A percentile compares a stretch with the other conserved stretches of the same genome.
Evolutionary conservation across 2,329 filamentous ascomycete genomes (phyloP).

Genomic region (Colletotrichum godetiae): DNA sequence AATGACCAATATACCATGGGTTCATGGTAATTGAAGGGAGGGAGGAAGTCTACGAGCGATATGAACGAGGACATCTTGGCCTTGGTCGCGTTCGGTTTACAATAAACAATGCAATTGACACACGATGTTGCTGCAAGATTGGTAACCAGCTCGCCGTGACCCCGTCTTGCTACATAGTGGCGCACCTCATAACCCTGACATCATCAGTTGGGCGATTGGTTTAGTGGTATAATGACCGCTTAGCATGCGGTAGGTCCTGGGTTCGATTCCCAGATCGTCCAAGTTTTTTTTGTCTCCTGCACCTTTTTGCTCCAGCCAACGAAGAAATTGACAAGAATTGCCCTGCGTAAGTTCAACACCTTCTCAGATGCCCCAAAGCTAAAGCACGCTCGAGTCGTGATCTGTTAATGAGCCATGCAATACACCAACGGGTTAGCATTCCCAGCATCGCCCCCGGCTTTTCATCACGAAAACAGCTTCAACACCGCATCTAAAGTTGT

Average conservation of each 20-base stretch:
- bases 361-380: neutral
- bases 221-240: conserved; percentile 33
- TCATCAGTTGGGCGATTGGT: conserved; percentile 2
- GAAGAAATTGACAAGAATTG: neutral
- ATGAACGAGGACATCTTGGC: no score
- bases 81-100: no score
- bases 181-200: fast-evolving
- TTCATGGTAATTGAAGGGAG: no score
- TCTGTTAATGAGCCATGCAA: neutral
- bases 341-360: neutral
- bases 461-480: neutral
- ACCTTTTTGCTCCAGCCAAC: neutral
- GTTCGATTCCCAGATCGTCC: conserved; percentile 29
- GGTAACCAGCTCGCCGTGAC: no score
- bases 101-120: no score
- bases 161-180: no score
- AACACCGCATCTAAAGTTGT: neutral
- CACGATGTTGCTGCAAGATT: neutral
- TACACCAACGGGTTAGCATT: neutral
- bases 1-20: no score
- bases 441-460: neutral
- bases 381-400: neutral
- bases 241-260: conserved; percentile 24
- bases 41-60: no score
- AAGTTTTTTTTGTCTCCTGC: neutral